Evolutionary conservation across 2,329 filamentous ascomycete genomes (phyloP).

Genomic region (Corynespora cassiicola): DNA sequence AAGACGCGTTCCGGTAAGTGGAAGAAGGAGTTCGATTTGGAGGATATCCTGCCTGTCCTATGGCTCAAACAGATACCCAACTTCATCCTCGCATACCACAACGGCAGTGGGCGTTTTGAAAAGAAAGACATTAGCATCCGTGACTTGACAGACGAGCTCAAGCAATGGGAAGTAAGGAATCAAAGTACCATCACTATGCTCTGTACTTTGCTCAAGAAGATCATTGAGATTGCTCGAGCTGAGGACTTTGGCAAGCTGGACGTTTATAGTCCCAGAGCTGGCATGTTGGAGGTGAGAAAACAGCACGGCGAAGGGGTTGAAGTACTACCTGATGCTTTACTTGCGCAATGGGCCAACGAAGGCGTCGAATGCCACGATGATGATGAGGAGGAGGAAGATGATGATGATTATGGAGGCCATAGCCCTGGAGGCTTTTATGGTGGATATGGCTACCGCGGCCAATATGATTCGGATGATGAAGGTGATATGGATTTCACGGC

Average conservation of each 20-base stretch:
- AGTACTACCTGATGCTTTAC: slow-evolving; percentile 24
- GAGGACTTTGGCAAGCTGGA: slow-evolving; percentile 34
- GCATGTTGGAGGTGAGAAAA: slow-evolving; percentile 43
- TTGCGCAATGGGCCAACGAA: slow-evolving; percentile 16
- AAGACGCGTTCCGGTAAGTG: slow-evolving; percentile 55
- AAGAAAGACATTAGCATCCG: slow-evolving; percentile 48
- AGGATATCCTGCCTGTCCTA: slow-evolving; percentile 52
- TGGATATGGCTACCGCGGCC: too few relatives aligned
- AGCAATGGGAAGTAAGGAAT: slow-evolving; percentile 53
- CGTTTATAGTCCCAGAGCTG: slow-evolving; percentile 36
- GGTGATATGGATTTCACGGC: slow-evolving; percentile 45
- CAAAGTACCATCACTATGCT: slow-evolving; percentile 33
- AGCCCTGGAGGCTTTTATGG: too few relatives aligned
- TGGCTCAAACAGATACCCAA: slow-evolving; percentile 61
- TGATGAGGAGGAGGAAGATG: not conserved
- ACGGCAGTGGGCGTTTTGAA: slow-evolving; percentile 49
- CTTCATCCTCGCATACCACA: slow-evolving; percentile 60
- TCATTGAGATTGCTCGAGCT: slow-evolving; percentile 32
- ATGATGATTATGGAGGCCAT: slow-evolving; percentile 6
- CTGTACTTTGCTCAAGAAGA: slow-evolving; percentile 33
- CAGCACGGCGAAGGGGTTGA: slow-evolving; percentile 31
- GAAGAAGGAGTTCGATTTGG: slow-evolving; percentile 42
- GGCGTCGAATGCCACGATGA: not conserved
- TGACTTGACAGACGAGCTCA: slow-evolving; percentile 45
- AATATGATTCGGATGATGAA: slow-evolving; percentile 23